Evolutionary conservation across 495 filamentous ascomycete species (phyloP).

Genomic region (Sporormia fimetaria): DNA sequence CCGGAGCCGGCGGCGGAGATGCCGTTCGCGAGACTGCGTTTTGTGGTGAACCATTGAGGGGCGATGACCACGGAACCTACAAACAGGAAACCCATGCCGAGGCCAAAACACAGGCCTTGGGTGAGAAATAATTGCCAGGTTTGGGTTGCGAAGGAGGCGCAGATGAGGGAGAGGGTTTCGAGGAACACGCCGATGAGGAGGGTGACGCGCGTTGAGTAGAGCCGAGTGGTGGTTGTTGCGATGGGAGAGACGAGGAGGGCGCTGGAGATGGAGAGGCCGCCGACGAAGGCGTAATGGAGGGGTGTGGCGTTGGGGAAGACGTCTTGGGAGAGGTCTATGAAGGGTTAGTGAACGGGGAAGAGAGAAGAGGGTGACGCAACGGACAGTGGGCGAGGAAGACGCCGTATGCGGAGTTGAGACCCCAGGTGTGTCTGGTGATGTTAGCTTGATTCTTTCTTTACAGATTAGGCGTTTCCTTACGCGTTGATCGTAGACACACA

Average conservation of each 20-base stretch:
- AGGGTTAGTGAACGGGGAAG: neutral
- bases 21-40: constrained; percentile 60
- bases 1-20: constrained; percentile 64
- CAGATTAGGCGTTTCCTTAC: too few relatives aligned
- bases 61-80: constrained; percentile 58
- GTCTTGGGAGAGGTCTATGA: constrained; percentile 36
- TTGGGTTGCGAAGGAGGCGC: constrained; percentile 37
- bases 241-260: constrained; percentile 41
- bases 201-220: constrained; percentile 32
- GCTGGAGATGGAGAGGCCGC: constrained; percentile 39
- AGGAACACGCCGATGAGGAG: constrained; percentile 38
- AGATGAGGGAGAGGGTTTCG: constrained; percentile 34
- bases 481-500: constrained; percentile 34
- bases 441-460: neutral
- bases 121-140: constrained; percentile 53
- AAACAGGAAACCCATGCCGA: constrained; percentile 68
- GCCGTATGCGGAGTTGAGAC: constrained; percentile 37
- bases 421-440: constrained; percentile 34
- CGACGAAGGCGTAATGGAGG: constrained; percentile 44
- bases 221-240: constrained; percentile 33
- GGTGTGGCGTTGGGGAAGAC: constrained; percentile 36
- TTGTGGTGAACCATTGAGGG: constrained; percentile 67
- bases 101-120: constrained; percentile 66
- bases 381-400: constrained; percentile 45
- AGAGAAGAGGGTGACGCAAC: neutral